phyloP scores from a whole-genome alignment of 2,329 filamentous ascomycete genomes.

The Epichloe typhina region DNA sequence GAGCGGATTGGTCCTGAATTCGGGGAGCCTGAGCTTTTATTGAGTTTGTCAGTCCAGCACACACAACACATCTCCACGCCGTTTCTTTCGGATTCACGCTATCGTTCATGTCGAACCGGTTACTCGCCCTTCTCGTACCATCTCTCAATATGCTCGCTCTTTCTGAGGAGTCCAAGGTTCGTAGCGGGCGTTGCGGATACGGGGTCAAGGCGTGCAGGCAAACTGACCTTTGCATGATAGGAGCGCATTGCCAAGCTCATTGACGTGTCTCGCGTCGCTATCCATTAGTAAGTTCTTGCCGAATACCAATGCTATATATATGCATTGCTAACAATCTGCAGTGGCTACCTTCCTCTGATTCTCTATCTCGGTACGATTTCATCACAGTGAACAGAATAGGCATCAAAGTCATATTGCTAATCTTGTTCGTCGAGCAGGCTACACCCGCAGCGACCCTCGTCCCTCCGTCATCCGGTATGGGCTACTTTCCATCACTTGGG shows the following conservation, averaged over 20 bases:
- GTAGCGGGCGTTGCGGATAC: neutral
- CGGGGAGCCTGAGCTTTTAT: neutral
- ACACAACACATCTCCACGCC: neutral
- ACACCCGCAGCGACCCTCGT: slow-evolving; percentile 85
- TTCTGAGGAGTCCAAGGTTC: slow-evolving; percentile 94
- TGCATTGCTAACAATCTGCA: slow-evolving; percentile 29
- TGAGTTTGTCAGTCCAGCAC: neutral
- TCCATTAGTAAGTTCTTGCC: slow-evolving; percentile 68
- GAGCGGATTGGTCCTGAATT: neutral
- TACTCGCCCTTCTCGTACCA: neutral
- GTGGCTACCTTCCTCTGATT: slow-evolving; percentile 92
- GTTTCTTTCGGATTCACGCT: no score
- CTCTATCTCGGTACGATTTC: slow-evolving; percentile 70
- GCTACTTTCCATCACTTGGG: neutral
- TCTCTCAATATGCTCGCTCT: slow-evolving; percentile 46
- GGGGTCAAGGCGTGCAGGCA: neutral
- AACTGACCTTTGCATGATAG: slow-evolving; percentile 29
- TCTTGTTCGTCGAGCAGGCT: slow-evolving; percentile 42
- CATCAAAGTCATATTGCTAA: slow-evolving; percentile 12
- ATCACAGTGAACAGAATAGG: neutral
- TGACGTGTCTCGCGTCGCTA: slow-evolving; percentile 80
- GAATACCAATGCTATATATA: neutral
- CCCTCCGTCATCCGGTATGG: slow-evolving; percentile 53
- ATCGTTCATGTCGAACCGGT: neutral
- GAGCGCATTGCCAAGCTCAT: slow-evolving; percentile 97